Conservation (phyloP, 2,329 filamentous ascomycete genomes). For the Cercospora zeina region DNA sequence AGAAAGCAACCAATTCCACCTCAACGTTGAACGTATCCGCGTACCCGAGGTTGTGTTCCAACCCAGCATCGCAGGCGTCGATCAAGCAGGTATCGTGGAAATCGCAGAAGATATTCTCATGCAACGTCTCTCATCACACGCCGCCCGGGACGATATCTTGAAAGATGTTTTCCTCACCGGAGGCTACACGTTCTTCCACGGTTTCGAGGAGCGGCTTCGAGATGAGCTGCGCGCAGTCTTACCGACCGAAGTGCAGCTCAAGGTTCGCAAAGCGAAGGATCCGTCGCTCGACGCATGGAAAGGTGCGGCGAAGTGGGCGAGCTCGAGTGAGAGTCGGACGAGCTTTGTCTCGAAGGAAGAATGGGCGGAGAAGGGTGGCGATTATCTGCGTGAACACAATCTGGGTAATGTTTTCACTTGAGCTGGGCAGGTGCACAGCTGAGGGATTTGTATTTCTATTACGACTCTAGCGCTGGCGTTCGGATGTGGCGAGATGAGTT, state of each 20-base stretch:
- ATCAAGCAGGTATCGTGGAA: conserved; percentile 91
- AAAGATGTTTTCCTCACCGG: conserved; percentile 91
- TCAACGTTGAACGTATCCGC: conserved; percentile 99
- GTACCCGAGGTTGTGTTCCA: conserved; percentile 99
- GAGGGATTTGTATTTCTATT: neutral
- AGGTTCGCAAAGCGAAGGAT: conserved; percentile 71
- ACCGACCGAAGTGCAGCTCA: conserved; percentile 66
- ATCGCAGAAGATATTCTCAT: conserved; percentile 87
- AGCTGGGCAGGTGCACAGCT: neutral
- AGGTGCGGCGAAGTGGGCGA: conserved; percentile 84
- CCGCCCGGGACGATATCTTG: conserved; percentile 68
- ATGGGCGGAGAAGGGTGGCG: conserved; percentile 85
- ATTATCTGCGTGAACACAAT: conserved; percentile 76
- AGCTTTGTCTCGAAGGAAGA: conserved; percentile 76
- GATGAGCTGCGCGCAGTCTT: conserved; percentile 72
- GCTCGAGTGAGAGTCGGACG: conserved; percentile 56
- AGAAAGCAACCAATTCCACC: conserved; percentile 82
- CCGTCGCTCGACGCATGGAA: conserved; percentile 87
- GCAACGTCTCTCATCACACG: conserved; percentile 64
- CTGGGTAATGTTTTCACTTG: conserved; percentile 44
- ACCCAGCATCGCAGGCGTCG: conserved; percentile 94
- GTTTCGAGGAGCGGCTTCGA: conserved; percentile 79
- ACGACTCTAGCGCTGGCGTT: conserved; percentile 4
- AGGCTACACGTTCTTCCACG: conserved; percentile 82
- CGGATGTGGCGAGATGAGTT: neutral